Conservation (phyloP, 768 basidiomycete species). For the Suillus paluster region DNA sequence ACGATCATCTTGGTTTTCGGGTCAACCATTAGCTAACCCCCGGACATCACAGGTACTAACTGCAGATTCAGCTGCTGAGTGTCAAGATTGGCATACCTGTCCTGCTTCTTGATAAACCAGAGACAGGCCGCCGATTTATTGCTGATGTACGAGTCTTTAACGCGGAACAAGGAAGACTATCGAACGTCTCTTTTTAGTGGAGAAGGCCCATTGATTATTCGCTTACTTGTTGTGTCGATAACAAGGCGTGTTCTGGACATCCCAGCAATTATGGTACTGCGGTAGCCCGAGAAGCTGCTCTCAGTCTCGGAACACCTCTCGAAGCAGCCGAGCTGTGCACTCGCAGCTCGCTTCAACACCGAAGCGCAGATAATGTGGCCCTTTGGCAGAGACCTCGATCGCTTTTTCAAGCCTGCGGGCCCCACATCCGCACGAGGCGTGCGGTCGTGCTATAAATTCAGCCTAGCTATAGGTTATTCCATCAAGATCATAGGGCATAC, state of each 20-base stretch:
- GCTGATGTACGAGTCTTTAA: background rate
- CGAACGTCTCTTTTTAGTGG: background rate
- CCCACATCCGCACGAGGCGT: background rate
- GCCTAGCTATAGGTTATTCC: background rate
- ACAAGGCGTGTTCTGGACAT: conserved; percentile 3
- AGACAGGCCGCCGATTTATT: background rate
- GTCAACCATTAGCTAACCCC: background rate
- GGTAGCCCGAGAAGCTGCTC: conserved; percentile 6
- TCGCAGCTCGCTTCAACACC: background rate
- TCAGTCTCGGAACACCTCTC: background rate
- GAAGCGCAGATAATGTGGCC: background rate
- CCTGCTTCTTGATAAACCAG: background rate
- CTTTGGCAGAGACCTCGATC: background rate
- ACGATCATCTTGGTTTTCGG: background rate
- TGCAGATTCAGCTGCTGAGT: background rate
- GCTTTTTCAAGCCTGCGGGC: background rate
- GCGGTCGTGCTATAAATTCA: background rate
- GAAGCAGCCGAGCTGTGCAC: background rate
- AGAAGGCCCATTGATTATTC: conserved; percentile 2
- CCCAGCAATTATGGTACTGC: conserved; percentile 8
- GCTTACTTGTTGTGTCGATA: conserved; percentile 4
- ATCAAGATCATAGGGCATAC: background rate
- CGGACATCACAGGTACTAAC: background rate
- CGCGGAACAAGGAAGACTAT: conserved; percentile 2
- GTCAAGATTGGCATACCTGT: background rate